Evolutionary conservation across 2,329 filamentous ascomycete genomes (phyloP).

Genomic region (Aspergillus ochraceus): DNA sequence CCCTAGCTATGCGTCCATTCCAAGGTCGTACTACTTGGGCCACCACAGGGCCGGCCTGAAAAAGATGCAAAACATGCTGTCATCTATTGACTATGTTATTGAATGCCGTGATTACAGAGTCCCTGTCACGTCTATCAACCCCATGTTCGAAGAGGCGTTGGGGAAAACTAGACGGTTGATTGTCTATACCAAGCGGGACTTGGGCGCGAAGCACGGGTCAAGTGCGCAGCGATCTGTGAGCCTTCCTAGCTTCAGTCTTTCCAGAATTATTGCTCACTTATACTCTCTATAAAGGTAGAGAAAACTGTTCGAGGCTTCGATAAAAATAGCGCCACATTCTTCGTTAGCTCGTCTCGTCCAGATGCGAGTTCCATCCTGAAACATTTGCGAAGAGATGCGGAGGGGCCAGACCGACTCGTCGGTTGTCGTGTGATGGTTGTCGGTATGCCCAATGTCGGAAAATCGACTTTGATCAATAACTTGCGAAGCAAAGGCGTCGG

Average conservation of each 20-base stretch:
- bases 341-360: constrained; percentile 32
- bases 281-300: constrained; percentile 25
- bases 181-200: constrained; percentile 88
- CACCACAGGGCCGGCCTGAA: constrained; percentile 81
- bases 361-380: constrained; percentile 35
- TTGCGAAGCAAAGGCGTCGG: constrained; percentile 70
- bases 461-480: constrained; percentile 89
- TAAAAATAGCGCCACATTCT: constrained; percentile 35
- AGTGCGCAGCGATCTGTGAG: constrained; percentile 43
- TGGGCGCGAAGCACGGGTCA: constrained; percentile 55
- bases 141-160: constrained; percentile 77
- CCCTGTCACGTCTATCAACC: constrained; percentile 86
- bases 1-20: constrained; percentile 70
- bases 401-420: constrained; percentile 56
- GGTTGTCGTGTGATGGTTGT: constrained; percentile 86
- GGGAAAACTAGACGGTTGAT: constrained; percentile 72
- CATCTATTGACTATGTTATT: constrained; percentile 80
- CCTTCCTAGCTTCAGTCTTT: background rate
- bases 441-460: constrained; percentile 97
- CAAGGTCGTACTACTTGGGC: constrained; percentile 89
- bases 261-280: background rate
- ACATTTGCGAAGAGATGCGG: constrained; percentile 31
- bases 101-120: constrained; percentile 94
- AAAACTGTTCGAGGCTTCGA: constrained; percentile 36
- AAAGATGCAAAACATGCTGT: constrained; percentile 79